Conservation (phyloP, 352 stramenopile genomes). For the Globisporangium heterothallicum region DNA sequence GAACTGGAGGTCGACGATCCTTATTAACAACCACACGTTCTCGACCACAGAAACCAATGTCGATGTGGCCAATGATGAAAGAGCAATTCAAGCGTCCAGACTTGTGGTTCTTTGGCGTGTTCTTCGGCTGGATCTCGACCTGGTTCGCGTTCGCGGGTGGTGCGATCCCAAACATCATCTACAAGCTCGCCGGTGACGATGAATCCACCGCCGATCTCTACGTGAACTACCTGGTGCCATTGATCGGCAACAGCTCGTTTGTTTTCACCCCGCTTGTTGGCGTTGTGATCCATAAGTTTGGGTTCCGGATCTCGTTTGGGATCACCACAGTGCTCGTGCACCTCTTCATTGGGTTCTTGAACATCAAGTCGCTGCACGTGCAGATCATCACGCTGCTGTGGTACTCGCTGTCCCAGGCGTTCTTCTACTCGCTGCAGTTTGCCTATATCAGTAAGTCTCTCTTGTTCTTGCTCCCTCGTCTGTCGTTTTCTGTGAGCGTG, state of each 20-base stretch:
- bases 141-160: slow-evolving; percentile 35
- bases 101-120: slow-evolving; percentile 38
- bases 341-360: slow-evolving; percentile 21
- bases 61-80: slow-evolving; percentile 21
- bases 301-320: slow-evolving; percentile 18
- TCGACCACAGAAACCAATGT: slow-evolving; percentile 18
- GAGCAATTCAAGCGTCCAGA: slow-evolving; percentile 21
- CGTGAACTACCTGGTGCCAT: slow-evolving; percentile 33
- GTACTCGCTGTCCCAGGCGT: slow-evolving; percentile 19
- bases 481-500: too few species aligned
- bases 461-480: background rate
- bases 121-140: slow-evolving; percentile 40
- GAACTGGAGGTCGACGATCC: too few species aligned
- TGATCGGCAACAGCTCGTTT: slow-evolving; percentile 33
- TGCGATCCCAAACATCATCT: slow-evolving; percentile 43
- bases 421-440: slow-evolving; percentile 30
- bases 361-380: slow-evolving; percentile 19
- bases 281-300: slow-evolving; percentile 19
- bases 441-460: slow-evolving; percentile 20
- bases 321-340: slow-evolving; percentile 15
- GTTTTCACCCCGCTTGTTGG: slow-evolving; percentile 23
- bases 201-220: slow-evolving; percentile 18
- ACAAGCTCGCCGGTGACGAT: slow-evolving; percentile 18
- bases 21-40: too few species aligned
- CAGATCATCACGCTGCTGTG: slow-evolving; percentile 25